Base-by-base conservation (phyloP, 164 flowering plant genomes). In the Vitis amurensis region DNA sequence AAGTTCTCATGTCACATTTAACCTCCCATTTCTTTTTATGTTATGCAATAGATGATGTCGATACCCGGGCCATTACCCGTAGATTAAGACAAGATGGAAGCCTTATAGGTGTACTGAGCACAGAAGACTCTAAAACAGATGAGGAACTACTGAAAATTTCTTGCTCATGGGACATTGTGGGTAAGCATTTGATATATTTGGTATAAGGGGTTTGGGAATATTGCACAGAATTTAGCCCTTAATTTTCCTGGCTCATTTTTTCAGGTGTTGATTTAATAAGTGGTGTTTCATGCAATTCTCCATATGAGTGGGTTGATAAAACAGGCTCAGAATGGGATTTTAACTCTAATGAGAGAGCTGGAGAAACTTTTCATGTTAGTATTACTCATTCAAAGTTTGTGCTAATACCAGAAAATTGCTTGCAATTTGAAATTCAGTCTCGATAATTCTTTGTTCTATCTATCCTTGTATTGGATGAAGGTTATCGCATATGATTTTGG, bases 401-500 rank as follows among this genome's bases (percentile, higher is more conserved):
- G 27, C 27, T 62, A 16, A n/a, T 11, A 29, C 48, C 16, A 23
- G 37, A 12, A n/a, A 27, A 27, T 57, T 49, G 27, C 11, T 72
- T 61, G 19, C 8, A 2, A 13, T 53, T 68, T 67, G 27, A 23
- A 30, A 58, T 56, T 71, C 17, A 61, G 30, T 50, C 55, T 7
- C 60, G 50, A 1, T 66, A 11, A 16, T 50, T 16, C 11, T 16
- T 27, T 52, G 15, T 19, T 6, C 11, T 70, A 14, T 12, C 55
- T 31, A 2, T 66, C 1, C 69, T 27, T 72, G 7, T 55, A n/a
- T 14, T 69, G 13, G 15, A 55, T 81, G 75, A 77, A 92, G 97
- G 95, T 90, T 68, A 78, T 90, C 68, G 95, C 97, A 31, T 92
- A 92, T 79, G 97, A 92, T 84, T 90, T 90, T 83, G 97, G 97